A percentile compares a stretch with the other conserved stretches of the same genome.
These are phyloP conservation scores for Sporopachydermia quercuum DNA, from an alignment of 805 yeast genomes.

Conservation along the genomic window DNA sequence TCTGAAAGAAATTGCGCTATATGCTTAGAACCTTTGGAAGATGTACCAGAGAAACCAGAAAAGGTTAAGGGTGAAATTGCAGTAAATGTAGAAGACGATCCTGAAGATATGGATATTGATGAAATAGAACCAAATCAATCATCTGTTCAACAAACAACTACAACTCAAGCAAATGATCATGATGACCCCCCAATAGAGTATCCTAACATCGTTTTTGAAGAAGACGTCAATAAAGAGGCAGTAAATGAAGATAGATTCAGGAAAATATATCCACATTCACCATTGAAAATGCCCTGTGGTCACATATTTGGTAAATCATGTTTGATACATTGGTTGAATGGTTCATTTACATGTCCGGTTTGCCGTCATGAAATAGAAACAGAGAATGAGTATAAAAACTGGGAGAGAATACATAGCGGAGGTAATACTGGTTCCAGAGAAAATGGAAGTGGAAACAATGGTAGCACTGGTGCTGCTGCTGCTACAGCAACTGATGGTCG, in stretches of 20 bases:
- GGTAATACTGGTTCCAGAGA: slow-evolving; percentile 11
- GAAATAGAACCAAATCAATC: not conserved
- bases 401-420: slow-evolving; percentile 5
- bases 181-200: slow-evolving; percentile 3
- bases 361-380: slow-evolving; percentile 49
- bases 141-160: not conserved
- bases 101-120: not conserved
- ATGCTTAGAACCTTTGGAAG: slow-evolving; percentile 25
- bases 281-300: slow-evolving; percentile 68
- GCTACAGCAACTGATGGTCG: slow-evolving; percentile 3
- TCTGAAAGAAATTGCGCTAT: slow-evolving; percentile 25
- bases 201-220: slow-evolving; percentile 3
- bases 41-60: not conserved
- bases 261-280: slow-evolving; percentile 32
- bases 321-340: slow-evolving; percentile 66
- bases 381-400: slow-evolving; percentile 13
- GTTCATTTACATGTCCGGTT: slow-evolving; percentile 69
- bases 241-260: slow-evolving; percentile 5
- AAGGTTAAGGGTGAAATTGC: slow-evolving; percentile 1
- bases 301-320: slow-evolving; percentile 85
- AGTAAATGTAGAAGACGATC: slow-evolving; percentile 2
- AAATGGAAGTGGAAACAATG: slow-evolving; percentile 9
- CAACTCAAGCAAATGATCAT: not conserved
- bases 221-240: slow-evolving; percentile 3
- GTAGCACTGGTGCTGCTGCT: slow-evolving; percentile 2